These are phyloP conservation scores for Fusarium verrucosum DNA, from an alignment of 2,329 filamentous ascomycete genomes.

Conservation along the genomic window DNA sequence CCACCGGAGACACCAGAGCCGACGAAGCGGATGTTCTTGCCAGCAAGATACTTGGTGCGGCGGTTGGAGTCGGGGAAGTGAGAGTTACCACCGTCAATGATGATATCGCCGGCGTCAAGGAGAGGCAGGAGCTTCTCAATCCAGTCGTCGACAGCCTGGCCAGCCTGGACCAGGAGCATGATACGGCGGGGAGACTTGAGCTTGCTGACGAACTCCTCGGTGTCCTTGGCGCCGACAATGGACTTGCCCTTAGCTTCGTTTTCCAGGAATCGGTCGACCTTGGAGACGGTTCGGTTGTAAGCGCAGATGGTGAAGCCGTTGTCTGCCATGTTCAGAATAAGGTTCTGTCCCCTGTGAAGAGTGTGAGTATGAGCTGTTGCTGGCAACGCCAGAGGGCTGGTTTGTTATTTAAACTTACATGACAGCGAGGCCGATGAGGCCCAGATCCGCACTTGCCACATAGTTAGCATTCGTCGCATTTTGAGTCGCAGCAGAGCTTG, in stretches of 20 bases:
- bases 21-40: slow-evolving; percentile 94
- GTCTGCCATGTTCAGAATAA: slow-evolving; percentile 90
- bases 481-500: slow-evolving; percentile 39
- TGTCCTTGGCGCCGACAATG: slow-evolving; percentile 90
- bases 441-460: slow-evolving; percentile 80
- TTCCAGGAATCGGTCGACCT: slow-evolving; percentile 93
- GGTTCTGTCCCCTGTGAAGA: slow-evolving; percentile 74
- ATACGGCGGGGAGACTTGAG: slow-evolving; percentile 96
- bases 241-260: slow-evolving; percentile 97
- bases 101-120: slow-evolving; percentile 89
- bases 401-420: slow-evolving; percentile 65
- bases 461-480: slow-evolving; percentile 63
- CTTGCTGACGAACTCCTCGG: slow-evolving; percentile 94
- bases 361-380: slow-evolving; percentile 22
- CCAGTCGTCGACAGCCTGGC: slow-evolving; percentile 98
- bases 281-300: slow-evolving; percentile 98
- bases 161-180: slow-evolving; percentile 99
- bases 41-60: slow-evolving; percentile 85
- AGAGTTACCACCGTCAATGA: slow-evolving; percentile 98
- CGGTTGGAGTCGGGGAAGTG: slow-evolving; percentile 99
- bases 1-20: slow-evolving; percentile 98
- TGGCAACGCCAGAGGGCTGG: slow-evolving; percentile 25
- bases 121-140: slow-evolving; percentile 92
- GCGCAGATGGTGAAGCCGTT: slow-evolving; percentile 96
- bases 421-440: slow-evolving; percentile 91